Evolutionary conservation across 2,329 filamentous ascomycete genomes (phyloP).

Genomic region (Cercospora sesami): DNA sequence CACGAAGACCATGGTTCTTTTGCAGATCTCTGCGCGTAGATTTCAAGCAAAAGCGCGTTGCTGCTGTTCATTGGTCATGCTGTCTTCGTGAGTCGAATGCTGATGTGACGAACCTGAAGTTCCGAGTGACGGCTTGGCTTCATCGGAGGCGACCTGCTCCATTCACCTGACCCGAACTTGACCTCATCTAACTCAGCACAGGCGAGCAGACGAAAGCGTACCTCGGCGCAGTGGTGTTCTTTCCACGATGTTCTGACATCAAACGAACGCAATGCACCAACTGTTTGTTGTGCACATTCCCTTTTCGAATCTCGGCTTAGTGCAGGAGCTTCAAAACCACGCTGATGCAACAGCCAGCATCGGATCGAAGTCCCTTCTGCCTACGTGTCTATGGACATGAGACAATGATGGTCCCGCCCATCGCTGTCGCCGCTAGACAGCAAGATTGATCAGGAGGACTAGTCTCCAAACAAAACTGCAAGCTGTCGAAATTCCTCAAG

Average conservation of each 20-base stretch:
- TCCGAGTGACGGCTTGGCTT: neutral
- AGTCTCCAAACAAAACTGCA: neutral
- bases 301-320: neutral
- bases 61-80: neutral
- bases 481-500: neutral
- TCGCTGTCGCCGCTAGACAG: neutral
- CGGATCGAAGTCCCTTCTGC: neutral
- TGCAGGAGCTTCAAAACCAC: neutral
- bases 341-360: neutral
- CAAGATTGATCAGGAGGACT: neutral
- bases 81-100: neutral
- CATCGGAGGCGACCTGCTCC: neutral
- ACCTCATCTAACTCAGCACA: neutral
- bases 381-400: neutral
- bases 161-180: neutral
- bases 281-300: neutral
- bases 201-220: neutral
- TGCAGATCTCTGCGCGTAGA: neutral
- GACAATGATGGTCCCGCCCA: neutral
- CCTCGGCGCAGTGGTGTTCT: neutral
- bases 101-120: neutral
- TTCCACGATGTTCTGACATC: neutral
- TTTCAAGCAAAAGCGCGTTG: neutral
- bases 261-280: neutral
- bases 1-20: constrained; percentile 27